These are phyloP conservation scores for Atkinsonella hypoxylon DNA, from an alignment of 2,329 filamentous ascomycete genomes.

Conservation along the genomic window DNA sequence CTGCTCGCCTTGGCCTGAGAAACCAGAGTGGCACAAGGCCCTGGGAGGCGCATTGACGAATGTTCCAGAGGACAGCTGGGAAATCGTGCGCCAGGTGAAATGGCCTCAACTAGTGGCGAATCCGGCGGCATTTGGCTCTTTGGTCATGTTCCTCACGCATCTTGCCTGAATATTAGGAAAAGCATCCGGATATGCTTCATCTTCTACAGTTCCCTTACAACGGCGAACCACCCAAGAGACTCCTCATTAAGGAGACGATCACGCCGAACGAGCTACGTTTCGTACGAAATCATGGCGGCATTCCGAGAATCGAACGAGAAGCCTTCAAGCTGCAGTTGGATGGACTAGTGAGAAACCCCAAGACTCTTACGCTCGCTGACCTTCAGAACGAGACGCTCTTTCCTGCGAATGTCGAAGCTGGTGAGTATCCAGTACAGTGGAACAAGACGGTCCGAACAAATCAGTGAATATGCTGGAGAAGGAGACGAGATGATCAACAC, in stretches of 20 bases:
- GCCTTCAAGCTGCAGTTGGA: conserved; percentile 43
- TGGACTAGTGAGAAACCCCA: conserved; percentile 48
- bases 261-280: conserved; percentile 38
- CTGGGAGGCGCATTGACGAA: conserved; percentile 24
- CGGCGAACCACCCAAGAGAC: conserved; percentile 46
- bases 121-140: too few relatives aligned
- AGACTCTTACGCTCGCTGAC: conserved; percentile 43
- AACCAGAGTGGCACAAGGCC: conserved; percentile 37
- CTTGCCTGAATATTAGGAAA: too few relatives aligned
- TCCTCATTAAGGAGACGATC: conserved; percentile 41
- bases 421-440: conserved; percentile 58
- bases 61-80: conserved; percentile 47
- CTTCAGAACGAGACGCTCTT: conserved; percentile 46
- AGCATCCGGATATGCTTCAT: conserved; percentile 48
- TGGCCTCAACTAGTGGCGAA: too few relatives aligned
- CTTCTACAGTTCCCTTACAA: conserved; percentile 53
- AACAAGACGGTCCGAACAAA: conserved; percentile 58
- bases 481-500: conserved; percentile 48
- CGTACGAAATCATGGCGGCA: conserved; percentile 51
- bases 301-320: conserved; percentile 50
- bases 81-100: conserved; percentile 28
- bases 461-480: conserved; percentile 50
- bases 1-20: not conserved
- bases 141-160: too few relatives aligned
- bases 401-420: conserved; percentile 45